Percentiles rank a stretch among this genome's conserved stretches.
Conservation (phyloP, 2,329 filamentous ascomycete species). For the Berkeleyomyces basicola region DNA sequence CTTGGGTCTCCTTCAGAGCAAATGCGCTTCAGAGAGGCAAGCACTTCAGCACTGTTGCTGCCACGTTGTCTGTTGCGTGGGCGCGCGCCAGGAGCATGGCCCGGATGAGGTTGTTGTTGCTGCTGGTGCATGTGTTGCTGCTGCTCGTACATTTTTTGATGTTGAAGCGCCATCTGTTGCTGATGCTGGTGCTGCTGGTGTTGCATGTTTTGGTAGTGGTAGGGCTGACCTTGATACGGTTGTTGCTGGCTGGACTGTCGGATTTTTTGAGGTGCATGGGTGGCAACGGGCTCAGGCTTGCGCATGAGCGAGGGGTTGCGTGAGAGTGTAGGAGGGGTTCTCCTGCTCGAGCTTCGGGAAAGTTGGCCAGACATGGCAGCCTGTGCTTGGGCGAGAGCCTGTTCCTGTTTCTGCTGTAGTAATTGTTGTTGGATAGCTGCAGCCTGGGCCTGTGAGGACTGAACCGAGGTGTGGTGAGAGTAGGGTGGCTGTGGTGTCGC, state of each 20-base stretch:
- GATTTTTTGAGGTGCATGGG: constrained; percentile 3
- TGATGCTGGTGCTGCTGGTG: constrained; percentile 14
- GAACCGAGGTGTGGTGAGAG: constrained; percentile 20
- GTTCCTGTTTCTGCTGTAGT: constrained; percentile 71
- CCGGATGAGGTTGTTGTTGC: constrained; percentile 18
- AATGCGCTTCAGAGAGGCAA: constrained; percentile 69
- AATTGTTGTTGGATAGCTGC: constrained; percentile 34
- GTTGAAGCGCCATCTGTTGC: constrained; percentile 25
- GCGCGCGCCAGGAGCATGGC: constrained; percentile 36
- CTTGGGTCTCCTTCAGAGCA: constrained; percentile 83
- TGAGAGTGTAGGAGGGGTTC: constrained; percentile 31
- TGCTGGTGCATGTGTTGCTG: constrained; percentile 19
- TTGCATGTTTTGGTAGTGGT: constrained; percentile 14
- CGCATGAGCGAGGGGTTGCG: constrained; percentile 28
- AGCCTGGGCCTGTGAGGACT: constrained; percentile 24
- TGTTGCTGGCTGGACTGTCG: constrained; percentile 6
- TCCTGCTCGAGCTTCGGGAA: constrained; percentile 58
- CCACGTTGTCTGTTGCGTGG: constrained; percentile 65
- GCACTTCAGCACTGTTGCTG: constrained; percentile 66
- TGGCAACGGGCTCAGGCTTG: constrained; percentile 17
- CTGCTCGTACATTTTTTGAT: constrained; percentile 16
- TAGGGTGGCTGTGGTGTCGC: constrained; percentile 33
- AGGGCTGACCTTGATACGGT: constrained; percentile 7
- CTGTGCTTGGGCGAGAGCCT: constrained; percentile 64
- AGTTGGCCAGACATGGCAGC: constrained; percentile 58